These are phyloP conservation scores for Pythium sukuiense DNA, from an alignment of 352 stramenopile species.

Conservation along the genomic window DNA sequence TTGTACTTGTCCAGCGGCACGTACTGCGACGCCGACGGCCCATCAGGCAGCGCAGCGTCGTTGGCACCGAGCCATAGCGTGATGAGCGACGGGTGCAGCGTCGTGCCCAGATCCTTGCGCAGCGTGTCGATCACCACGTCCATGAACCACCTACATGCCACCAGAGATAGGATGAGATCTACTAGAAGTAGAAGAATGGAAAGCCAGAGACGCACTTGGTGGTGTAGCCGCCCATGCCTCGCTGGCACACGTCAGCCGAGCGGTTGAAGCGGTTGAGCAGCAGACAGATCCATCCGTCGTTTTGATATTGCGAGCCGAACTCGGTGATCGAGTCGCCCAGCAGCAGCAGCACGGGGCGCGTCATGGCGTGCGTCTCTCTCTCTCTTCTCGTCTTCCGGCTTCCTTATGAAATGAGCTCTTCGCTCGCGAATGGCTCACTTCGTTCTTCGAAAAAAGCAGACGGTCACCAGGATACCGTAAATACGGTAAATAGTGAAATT, in stretches of 20 bases:
- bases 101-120: slow-evolving; percentile 29
- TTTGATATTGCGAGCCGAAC: slow-evolving; percentile 31
- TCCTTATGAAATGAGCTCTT: neutral
- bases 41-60: slow-evolving; percentile 39
- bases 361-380: neutral
- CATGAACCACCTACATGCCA: slow-evolving; percentile 25
- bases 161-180: neutral
- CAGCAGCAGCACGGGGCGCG: slow-evolving; percentile 46
- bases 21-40: slow-evolving; percentile 35
- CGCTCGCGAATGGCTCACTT: neutral
- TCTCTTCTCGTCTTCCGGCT: neutral
- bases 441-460: neutral
- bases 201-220: slow-evolving; percentile 35
- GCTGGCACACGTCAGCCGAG: slow-evolving; percentile 45
- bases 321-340: slow-evolving; percentile 68
- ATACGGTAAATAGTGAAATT: neutral
- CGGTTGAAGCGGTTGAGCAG: slow-evolving; percentile 53
- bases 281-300: slow-evolving; percentile 43
- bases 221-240: slow-evolving; percentile 53
- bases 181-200: neutral
- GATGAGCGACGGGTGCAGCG: slow-evolving; percentile 29
- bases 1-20: slow-evolving; percentile 47
- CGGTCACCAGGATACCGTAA: neutral
- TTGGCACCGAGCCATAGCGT: slow-evolving; percentile 54
- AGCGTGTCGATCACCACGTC: slow-evolving; percentile 32